Conservation (phyloP, 139 green algal genomes). For the Tetraselmis striata region DNA sequence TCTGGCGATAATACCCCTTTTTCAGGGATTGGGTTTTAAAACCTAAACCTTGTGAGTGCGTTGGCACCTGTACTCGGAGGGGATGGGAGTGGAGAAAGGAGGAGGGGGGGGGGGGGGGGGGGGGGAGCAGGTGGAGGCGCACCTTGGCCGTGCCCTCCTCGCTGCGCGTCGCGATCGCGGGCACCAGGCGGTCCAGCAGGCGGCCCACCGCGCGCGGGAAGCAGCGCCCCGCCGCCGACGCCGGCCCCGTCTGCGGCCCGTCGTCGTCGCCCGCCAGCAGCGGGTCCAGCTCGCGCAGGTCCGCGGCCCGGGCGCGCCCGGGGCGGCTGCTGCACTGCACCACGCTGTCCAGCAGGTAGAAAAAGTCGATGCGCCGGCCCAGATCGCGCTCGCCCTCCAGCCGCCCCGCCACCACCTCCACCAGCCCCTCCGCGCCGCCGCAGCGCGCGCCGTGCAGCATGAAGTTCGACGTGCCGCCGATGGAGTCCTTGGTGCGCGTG, state of each 20-base stretch:
- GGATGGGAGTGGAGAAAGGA: too few relatives aligned
- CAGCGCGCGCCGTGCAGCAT: neutral
- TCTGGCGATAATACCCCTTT: too few relatives aligned
- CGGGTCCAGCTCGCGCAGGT: neutral
- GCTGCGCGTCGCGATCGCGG: neutral
- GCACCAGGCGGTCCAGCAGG: neutral
- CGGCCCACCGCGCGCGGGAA: neutral
- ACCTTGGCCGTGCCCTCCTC: neutral
- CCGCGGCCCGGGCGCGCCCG: too few relatives aligned
- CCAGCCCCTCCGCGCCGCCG: neutral
- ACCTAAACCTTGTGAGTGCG: too few relatives aligned
- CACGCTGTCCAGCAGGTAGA: neutral
- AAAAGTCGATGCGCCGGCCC: neutral
- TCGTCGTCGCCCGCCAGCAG: neutral
- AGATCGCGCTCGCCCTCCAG: neutral
- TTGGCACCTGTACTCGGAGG: too few relatives aligned
- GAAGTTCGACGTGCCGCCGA: neutral
- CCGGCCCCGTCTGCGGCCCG: neutral
- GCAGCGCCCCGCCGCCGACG: neutral
- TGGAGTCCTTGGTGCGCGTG: neutral
- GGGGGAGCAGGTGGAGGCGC: too few relatives aligned
- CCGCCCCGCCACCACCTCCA: neutral
- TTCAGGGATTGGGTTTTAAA: too few relatives aligned
- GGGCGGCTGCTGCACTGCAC: neutral
- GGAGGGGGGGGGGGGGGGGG: too few relatives aligned